Percentiles rank a stretch among this genome's conserved stretches.
phyloP scores from a whole-genome alignment of 139 green algal genomes.

The Chlorella ohadii region DNA sequence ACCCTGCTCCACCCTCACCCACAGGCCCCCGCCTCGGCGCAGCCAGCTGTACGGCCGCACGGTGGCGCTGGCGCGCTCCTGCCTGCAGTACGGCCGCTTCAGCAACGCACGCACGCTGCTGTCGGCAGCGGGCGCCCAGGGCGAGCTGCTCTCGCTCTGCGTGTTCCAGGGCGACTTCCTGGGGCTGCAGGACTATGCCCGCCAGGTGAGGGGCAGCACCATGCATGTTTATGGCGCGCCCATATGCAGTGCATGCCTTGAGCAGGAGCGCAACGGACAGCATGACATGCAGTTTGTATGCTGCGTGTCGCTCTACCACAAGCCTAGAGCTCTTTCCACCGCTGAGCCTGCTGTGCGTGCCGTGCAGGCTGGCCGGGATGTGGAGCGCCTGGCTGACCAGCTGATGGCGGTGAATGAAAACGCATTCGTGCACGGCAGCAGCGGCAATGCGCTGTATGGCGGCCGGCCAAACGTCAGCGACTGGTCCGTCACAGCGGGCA shows the following conservation, averaged over 20 bases:
- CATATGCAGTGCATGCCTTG: background rate
- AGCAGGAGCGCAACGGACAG: background rate
- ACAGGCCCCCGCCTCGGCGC: constrained; percentile 39
- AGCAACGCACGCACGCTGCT: constrained; percentile 43
- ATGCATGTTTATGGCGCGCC: too few relatives aligned
- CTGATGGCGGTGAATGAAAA: constrained; percentile 55
- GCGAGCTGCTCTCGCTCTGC: constrained; percentile 60
- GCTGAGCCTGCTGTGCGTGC: background rate
- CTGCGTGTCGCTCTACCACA: too few relatives aligned
- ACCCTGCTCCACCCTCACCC: background rate
- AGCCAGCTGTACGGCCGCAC: constrained; percentile 41
- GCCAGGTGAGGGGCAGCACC: constrained; percentile 1
- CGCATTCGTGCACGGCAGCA: constrained; percentile 37
- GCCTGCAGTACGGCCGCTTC: constrained; percentile 56
- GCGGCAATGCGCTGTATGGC: constrained; percentile 32
- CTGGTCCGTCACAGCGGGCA: constrained; percentile 11
- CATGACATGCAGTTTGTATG: too few relatives aligned
- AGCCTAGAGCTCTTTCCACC: too few relatives aligned
- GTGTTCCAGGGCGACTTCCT: constrained; percentile 66
- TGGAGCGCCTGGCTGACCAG: constrained; percentile 47
- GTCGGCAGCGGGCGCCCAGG: constrained; percentile 55
- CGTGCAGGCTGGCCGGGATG: constrained; percentile 40
- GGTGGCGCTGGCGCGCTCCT: constrained; percentile 49
- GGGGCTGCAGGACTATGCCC: constrained; percentile 37
- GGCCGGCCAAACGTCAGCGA: constrained; percentile 38